Evolutionary conservation across 2,329 filamentous ascomycete species (phyloP).

Genomic region (Ceratocystiopsis sp.): DNA sequence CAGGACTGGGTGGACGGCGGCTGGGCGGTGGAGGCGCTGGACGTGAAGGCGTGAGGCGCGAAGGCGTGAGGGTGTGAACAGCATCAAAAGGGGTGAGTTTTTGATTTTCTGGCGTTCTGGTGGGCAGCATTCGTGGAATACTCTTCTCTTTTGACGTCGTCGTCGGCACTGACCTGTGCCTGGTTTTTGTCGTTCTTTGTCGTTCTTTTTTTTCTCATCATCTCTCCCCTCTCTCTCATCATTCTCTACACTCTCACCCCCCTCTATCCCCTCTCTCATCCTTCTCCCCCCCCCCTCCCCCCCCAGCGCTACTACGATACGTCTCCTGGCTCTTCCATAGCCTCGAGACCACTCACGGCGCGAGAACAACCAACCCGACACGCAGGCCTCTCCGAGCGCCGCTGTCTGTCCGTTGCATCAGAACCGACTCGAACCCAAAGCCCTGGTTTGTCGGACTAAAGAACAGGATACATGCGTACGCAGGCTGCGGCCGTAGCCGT

Average conservation of each 20-base stretch:
- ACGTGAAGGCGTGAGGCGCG: constrained; percentile 30
- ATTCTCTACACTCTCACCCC: not conserved
- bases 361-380: constrained; percentile 28
- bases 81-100: no score
- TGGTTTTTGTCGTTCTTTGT: not conserved
- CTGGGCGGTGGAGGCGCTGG: constrained; percentile 66
- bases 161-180: no score
- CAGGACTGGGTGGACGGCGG: constrained; percentile 58
- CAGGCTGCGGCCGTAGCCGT: no score
- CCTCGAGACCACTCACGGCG: constrained; percentile 43
- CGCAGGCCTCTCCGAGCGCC: constrained; percentile 4
- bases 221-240: not conserved
- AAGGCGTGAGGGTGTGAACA: no score
- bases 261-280: not conserved
- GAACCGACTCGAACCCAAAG: constrained; percentile 37
- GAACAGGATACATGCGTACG: constrained; percentile 35
- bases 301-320: constrained; percentile 45
- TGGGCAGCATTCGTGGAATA: no score
- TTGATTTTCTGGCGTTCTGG: no score
- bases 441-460: constrained; percentile 46
- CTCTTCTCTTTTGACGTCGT: no score
- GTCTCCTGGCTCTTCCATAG: constrained; percentile 37
- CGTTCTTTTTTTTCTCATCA: not conserved
- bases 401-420: constrained; percentile 38
- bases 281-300: not conserved